phyloP scores from a whole-genome alignment of 331 rosid genomes.

The Erythrophleum ivorense region DNA sequence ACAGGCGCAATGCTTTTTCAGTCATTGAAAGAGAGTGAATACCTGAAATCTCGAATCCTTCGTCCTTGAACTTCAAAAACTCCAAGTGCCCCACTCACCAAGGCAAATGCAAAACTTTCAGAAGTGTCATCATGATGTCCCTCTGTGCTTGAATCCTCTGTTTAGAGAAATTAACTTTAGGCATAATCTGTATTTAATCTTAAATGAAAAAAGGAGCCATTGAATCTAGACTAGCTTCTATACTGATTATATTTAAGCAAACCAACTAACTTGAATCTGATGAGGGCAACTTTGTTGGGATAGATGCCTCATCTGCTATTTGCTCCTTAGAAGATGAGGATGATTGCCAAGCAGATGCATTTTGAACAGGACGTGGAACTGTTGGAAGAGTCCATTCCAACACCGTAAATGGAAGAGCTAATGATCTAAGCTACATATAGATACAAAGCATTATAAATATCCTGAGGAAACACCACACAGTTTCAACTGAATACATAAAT shows the following conservation, averaged over 20 bases:
- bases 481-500: constrained; percentile 25
- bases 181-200: constrained; percentile 40
- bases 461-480: constrained; percentile 28
- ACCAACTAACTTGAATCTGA: constrained; percentile 76
- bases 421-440: constrained; percentile 97
- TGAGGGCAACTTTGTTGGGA: constrained; percentile 48
- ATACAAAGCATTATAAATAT: constrained; percentile 62
- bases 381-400: constrained; percentile 99
- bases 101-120: constrained; percentile 97
- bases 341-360: constrained; percentile 47
- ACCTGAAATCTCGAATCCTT: constrained; percentile 97
- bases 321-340: constrained; percentile 51
- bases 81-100: constrained; percentile 95
- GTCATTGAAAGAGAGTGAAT: constrained; percentile 38
- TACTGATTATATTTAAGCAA: constrained; percentile 36
- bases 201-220: constrained; percentile 33
- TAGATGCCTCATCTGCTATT: constrained; percentile 58
- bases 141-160: constrained; percentile 73
- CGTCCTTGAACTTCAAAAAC: constrained; percentile 97
- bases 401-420: constrained; percentile 99
- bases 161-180: constrained; percentile 42
- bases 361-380: constrained; percentile 73
- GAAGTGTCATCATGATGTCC: constrained; percentile 86
- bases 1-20: constrained; percentile 12
- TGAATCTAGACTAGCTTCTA: constrained; percentile 41